These are phyloP conservation scores for Paraurostyla sp. DNA, from an alignment of 73 alveolate species.

Conservation along the genomic window DNA sequence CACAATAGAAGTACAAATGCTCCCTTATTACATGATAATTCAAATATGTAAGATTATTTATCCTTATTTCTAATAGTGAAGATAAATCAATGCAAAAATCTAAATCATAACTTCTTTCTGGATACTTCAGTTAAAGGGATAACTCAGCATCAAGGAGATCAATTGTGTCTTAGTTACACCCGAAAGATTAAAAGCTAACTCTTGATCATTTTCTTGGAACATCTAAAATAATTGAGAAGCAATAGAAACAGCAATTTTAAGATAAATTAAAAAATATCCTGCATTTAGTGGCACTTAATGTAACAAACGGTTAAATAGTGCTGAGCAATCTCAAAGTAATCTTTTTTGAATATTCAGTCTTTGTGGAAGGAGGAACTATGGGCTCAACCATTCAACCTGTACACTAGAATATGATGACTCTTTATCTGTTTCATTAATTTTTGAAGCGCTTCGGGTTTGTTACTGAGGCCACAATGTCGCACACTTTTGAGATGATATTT, in stretches of 20 bases:
- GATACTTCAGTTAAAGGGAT: constrained; percentile 21
- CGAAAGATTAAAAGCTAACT: background rate
- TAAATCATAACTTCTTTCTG: background rate
- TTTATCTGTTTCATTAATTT: constrained; percentile 2
- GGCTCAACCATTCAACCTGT: background rate
- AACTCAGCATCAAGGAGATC: background rate
- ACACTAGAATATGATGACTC: background rate
- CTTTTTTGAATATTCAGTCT: background rate
- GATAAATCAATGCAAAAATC: background rate
- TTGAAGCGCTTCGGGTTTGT: background rate
- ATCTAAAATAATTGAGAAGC: background rate
- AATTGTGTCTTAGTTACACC: background rate
- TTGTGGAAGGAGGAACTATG: constrained; percentile 30
- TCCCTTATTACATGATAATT: no score
- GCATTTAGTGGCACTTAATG: background rate
- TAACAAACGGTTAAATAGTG: background rate
- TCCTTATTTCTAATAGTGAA: no score
- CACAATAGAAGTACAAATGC: no score
- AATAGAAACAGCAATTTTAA: background rate
- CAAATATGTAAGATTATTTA: no score
- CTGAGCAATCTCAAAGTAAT: background rate
- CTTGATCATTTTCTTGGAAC: background rate
- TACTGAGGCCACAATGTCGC: background rate
- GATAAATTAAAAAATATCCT: background rate
- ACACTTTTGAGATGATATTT: background rate